Evolutionary conservation across 2,329 filamentous ascomycete genomes (phyloP).

Genomic region (Neofusicoccum parvum): DNA sequence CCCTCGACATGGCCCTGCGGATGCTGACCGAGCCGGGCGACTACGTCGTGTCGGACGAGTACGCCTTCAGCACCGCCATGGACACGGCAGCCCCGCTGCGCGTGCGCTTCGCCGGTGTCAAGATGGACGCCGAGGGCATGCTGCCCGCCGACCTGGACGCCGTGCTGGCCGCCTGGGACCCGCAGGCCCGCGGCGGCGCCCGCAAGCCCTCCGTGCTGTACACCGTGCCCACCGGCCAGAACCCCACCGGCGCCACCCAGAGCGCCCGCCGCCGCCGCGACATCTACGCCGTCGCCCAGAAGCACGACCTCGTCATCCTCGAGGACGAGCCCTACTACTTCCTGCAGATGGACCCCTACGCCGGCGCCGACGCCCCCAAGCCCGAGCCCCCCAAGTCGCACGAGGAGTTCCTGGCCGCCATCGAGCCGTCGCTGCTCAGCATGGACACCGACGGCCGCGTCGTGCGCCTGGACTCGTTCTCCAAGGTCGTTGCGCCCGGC

Average conservation of each 20-base stretch:
- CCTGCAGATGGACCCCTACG: conserved; percentile 81
- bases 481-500: conserved; percentile 85
- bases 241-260: conserved; percentile 87
- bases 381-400: conserved; percentile 58
- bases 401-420: conserved; percentile 70
- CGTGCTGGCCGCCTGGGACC: conserved; percentile 67
- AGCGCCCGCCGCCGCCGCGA: conserved; percentile 65
- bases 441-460: conserved; percentile 87
- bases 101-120: conserved; percentile 60
- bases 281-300: conserved; percentile 76
- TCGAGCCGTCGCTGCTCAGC: conserved; percentile 76
- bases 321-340: conserved; percentile 97
- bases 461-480: conserved; percentile 89
- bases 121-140: conserved; percentile 68
- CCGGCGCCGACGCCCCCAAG: conserved; percentile 55
- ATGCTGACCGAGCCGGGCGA: conserved; percentile 80
- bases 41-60: conserved; percentile 82
- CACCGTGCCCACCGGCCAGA: conserved; percentile 80
- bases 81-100: conserved; percentile 67
- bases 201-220: conserved; percentile 70
- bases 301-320: conserved; percentile 83
- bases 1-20: conserved; percentile 79
- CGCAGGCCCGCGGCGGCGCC: conserved; percentile 47
- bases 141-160: conserved; percentile 63
- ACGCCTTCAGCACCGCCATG: conserved; percentile 79